Evolutionary conservation across 1,284 basidiomycete species (phyloP).

Genomic region (Trichosporon sp.): DNA sequence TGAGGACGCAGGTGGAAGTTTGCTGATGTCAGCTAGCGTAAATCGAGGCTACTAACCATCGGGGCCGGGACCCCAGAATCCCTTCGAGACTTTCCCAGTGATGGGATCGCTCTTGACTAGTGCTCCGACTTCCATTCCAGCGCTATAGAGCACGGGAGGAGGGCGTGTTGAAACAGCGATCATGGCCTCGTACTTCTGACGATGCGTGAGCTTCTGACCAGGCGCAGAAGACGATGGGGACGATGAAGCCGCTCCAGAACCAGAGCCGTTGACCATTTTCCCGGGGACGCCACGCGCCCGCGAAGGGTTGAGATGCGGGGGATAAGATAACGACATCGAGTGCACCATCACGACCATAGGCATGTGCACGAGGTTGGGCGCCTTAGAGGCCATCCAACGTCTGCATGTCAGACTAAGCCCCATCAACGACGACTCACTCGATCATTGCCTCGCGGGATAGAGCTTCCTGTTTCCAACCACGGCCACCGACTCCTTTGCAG

Average conservation of each 20-base stretch:
- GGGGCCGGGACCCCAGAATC: constrained; percentile 43
- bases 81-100: constrained; percentile 42
- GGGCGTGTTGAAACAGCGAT: constrained; percentile 37
- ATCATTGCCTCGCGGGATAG: constrained; percentile 40
- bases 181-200: constrained; percentile 41
- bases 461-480: constrained; percentile 19
- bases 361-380: constrained; percentile 30
- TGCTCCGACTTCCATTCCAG: constrained; percentile 33
- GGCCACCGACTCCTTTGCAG: constrained; percentile 13
- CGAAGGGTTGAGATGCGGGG: constrained; percentile 9
- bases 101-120: constrained; percentile 43
- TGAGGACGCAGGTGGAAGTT: constrained; percentile 41
- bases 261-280: constrained; percentile 20
- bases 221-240: constrained; percentile 8
- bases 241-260: constrained; percentile 1
- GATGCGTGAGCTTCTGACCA: constrained; percentile 29
- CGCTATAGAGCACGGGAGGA: constrained; percentile 36
- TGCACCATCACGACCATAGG: constrained; percentile 35
- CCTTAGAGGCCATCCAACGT: constrained; percentile 38
- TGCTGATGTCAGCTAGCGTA: constrained; percentile 19
- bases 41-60: constrained; percentile 27
- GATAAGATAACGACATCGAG: constrained; percentile 42
- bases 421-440: constrained; percentile 26
- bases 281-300: constrained; percentile 23
- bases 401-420: constrained; percentile 15